These are phyloP conservation scores for Leavenworthia alabamica DNA, from an alignment of 345 rosid genomes.

Conservation along the genomic window DNA sequence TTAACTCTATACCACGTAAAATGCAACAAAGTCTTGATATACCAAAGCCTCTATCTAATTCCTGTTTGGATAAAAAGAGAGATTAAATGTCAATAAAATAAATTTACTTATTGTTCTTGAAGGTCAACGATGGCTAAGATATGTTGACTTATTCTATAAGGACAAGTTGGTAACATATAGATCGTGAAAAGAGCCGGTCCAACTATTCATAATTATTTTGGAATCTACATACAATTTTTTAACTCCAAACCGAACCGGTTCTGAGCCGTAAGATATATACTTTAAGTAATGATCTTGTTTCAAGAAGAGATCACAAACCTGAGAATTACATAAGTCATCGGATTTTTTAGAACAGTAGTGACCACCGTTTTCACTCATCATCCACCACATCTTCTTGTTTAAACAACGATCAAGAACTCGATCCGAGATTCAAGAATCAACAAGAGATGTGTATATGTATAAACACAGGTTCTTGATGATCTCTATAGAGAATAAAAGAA, in stretches of 20 bases:
- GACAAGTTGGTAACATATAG: neutral
- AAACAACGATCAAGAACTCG: too few species aligned
- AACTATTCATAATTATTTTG: too few species aligned
- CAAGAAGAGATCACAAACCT: constrained; percentile 40
- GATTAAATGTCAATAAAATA: neutral
- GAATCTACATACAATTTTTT: too few species aligned
- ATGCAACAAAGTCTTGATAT: constrained; percentile 84
- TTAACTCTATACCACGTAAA: constrained; percentile 75
- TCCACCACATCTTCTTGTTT: constrained; percentile 93
- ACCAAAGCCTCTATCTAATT: constrained; percentile 62
- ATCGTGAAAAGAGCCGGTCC: too few species aligned
- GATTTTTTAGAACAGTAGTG: constrained; percentile 88
- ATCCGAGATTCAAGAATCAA: too few species aligned
- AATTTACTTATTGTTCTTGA: neutral
- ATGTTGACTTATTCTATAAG: neutral
- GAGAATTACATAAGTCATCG: constrained; percentile 75
- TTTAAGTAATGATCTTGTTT: constrained; percentile 17
- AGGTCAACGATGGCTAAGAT: neutral
- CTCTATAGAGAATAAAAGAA: too few species aligned
- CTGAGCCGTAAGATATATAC: constrained; percentile 10
- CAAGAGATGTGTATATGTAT: too few species aligned
- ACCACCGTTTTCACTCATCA: constrained; percentile 92
- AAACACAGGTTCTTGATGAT: too few species aligned
- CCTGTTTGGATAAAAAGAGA: constrained; percentile 40
- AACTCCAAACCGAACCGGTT: too few species aligned